A percentile compares a stretch with the other conserved stretches of the same genome.
phyloP scores from a whole-genome alignment of 371 early-diverging fungal species.

The Dichotomocladium elegans region DNA sequence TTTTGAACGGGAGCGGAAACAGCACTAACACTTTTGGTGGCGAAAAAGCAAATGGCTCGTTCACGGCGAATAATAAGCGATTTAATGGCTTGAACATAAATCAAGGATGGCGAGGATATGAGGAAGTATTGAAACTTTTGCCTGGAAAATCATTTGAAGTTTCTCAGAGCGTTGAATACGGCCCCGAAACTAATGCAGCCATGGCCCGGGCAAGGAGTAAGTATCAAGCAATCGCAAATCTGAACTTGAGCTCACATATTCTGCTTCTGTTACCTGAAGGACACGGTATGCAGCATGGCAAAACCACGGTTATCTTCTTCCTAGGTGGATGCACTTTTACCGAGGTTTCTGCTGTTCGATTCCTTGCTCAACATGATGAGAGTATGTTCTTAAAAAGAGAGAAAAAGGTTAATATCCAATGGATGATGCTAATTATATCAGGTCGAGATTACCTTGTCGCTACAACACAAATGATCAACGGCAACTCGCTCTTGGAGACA shows the following conservation, averaged over 20 bases:
- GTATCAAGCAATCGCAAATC: conserved; percentile 1
- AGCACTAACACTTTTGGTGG: conserved; percentile 14
- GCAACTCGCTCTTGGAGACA: conserved; percentile 67
- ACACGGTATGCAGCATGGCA: conserved; percentile 54
- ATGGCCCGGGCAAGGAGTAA: conserved; percentile 55
- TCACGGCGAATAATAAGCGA: background rate
- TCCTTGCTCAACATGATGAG: conserved; percentile 74
- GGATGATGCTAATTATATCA: conserved; percentile 17
- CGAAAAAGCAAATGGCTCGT: conserved; percentile 4
- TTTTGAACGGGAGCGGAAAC: conserved; percentile 3
- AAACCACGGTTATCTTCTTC: conserved; percentile 83
- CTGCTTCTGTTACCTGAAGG: conserved; percentile 9
- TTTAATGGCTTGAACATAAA: conserved; percentile 2
- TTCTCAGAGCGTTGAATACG: conserved; percentile 62
- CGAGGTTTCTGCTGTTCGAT: conserved; percentile 86
- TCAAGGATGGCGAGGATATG: conserved; percentile 83
- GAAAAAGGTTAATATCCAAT: background rate
- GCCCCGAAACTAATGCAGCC: conserved; percentile 41
- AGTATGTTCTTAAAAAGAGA: conserved; percentile 34
- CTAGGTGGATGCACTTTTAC: conserved; percentile 95
- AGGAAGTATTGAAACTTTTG: conserved; percentile 73
- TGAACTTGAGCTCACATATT: background rate
- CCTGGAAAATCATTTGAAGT: conserved; percentile 81
- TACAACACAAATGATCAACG: conserved; percentile 87
- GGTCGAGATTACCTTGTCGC: conserved; percentile 81